phyloP scores from a whole-genome alignment of 1,284 basidiomycete species.

The Phlebopus sp. region DNA sequence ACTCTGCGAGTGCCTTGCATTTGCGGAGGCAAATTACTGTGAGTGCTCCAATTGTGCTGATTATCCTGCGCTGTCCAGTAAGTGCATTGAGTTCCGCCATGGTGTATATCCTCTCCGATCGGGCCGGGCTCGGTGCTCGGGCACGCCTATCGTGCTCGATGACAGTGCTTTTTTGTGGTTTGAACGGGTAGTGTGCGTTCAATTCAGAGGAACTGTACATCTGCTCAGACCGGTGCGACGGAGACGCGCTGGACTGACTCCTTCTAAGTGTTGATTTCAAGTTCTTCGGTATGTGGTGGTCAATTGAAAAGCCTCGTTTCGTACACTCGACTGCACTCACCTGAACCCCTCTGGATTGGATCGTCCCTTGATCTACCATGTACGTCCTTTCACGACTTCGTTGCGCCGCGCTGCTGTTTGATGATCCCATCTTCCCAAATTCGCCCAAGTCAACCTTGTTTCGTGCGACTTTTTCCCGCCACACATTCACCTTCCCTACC shows the following conservation, averaged over 20 bases:
- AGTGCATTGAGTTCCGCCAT: constrained; percentile 32
- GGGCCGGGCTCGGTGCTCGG: constrained; percentile 25
- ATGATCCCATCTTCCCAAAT: constrained; percentile 24
- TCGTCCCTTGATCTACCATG: constrained; percentile 11
- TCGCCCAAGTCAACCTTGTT: constrained; percentile 26
- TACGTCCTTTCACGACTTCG: constrained; percentile 11
- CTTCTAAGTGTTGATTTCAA: constrained; percentile 16
- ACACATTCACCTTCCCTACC: constrained; percentile 49
- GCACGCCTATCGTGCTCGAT: constrained; percentile 20
- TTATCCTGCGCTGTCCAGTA: constrained; percentile 24
- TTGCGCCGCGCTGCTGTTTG: constrained; percentile 14
- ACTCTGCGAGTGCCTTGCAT: constrained; percentile 14
- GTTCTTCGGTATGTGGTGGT: background rate
- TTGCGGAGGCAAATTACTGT: constrained; percentile 22
- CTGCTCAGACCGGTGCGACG: constrained; percentile 24
- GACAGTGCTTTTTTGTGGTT: constrained; percentile 17
- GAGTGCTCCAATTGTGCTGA: constrained; percentile 13
- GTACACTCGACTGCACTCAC: constrained; percentile 7
- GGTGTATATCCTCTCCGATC: constrained; percentile 35
- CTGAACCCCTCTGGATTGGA: constrained; percentile 21
- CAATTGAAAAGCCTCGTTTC: background rate
- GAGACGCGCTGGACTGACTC: constrained; percentile 21
- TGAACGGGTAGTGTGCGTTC: constrained; percentile 13
- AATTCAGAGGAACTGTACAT: constrained; percentile 23
- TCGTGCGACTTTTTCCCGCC: constrained; percentile 49